Percentiles rank a stretch among this genome's conserved stretches.
Conservation (phyloP, 345 rosid genomes). For the Rubroshorea leprosula region DNA sequence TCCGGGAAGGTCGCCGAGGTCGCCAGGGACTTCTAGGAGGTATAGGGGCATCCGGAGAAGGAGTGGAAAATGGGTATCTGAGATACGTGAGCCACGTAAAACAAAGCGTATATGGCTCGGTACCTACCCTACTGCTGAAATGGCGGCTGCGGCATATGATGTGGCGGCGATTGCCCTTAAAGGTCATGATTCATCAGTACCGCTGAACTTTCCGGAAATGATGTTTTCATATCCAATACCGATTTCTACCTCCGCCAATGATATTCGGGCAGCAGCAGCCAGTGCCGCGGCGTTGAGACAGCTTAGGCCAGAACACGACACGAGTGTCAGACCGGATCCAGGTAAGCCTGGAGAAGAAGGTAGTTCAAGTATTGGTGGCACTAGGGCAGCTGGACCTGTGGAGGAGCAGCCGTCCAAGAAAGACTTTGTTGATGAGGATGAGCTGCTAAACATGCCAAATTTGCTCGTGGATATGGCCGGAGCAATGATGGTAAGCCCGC, state of each 20-base stretch:
- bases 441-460: conserved; percentile 49
- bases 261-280: conserved; percentile 54
- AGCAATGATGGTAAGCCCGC: conserved; percentile 72
- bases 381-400: neutral
- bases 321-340: conserved; percentile 12
- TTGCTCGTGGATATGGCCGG: conserved; percentile 68
- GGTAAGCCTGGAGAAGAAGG: conserved; percentile 18
- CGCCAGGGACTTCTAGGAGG: conserved; percentile 22
- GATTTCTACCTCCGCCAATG: conserved; percentile 40
- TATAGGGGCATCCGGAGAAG: conserved; percentile 59
- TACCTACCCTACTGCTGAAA: conserved; percentile 61
- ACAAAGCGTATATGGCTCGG: conserved; percentile 70
- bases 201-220: conserved; percentile 48
- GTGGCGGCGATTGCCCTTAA: conserved; percentile 72
- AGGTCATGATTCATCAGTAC: conserved; percentile 38
- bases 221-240: conserved; percentile 42
- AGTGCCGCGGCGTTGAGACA: conserved; percentile 41
- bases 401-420: neutral
- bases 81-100: conserved; percentile 73
- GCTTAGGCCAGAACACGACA: conserved; percentile 8
- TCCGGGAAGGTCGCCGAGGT: conserved; percentile 16
- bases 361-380: conserved; percentile 9
- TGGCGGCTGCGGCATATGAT: conserved; percentile 81
- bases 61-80: conserved; percentile 80
- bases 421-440: conserved; percentile 50